Conservation (phyloP, 1,139 yeast genomes). For the Kodamaea suecica region DNA sequence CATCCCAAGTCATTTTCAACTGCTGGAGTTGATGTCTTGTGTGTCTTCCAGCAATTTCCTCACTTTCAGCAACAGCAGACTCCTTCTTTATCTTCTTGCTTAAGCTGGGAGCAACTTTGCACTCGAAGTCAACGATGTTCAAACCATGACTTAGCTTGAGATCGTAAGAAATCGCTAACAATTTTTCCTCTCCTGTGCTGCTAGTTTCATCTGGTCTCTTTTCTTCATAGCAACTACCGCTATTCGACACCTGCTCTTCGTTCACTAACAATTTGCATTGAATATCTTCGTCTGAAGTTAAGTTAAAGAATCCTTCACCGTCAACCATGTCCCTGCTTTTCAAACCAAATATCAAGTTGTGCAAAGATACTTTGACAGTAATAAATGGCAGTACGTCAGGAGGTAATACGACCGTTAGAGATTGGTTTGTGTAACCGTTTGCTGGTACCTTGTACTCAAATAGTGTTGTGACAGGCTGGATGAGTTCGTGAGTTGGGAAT, state of each 20-base stretch:
- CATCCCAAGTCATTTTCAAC: conserved; percentile 48
- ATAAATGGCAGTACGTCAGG: conserved; percentile 43
- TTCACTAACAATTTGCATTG: conserved; percentile 46
- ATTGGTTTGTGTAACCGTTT: conserved; percentile 41
- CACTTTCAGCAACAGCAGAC: conserved; percentile 21
- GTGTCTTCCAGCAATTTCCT: conserved; percentile 36
- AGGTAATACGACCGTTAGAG: conserved; percentile 45
- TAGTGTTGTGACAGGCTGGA: conserved; percentile 18
- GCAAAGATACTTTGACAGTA: conserved; percentile 43
- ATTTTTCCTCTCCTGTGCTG: conserved; percentile 7
- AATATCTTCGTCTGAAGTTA: conserved; percentile 35
- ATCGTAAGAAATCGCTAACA: conserved; percentile 44
- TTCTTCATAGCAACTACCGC: conserved; percentile 39
- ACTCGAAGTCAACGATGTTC: conserved; percentile 46
- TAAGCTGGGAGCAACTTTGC: conserved; percentile 42
- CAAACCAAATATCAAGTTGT: conserved; percentile 35
- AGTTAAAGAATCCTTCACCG: conserved; percentile 28
- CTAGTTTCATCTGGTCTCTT: conserved; percentile 13
- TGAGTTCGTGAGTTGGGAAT: conserved; percentile 32
- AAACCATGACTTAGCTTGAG: conserved; percentile 48
- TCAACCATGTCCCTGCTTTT: conserved; percentile 32
- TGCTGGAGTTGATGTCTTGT: conserved; percentile 50
- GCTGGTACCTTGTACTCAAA: conserved; percentile 49
- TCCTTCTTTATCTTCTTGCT: conserved; percentile 33
- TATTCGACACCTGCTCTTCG: conserved; percentile 44